Evolutionary conservation across 352 stramenopile genomes (phyloP), one percentile per base, ranked within the genome.

Genomic region (Phytophthora agathidicida): DNA sequence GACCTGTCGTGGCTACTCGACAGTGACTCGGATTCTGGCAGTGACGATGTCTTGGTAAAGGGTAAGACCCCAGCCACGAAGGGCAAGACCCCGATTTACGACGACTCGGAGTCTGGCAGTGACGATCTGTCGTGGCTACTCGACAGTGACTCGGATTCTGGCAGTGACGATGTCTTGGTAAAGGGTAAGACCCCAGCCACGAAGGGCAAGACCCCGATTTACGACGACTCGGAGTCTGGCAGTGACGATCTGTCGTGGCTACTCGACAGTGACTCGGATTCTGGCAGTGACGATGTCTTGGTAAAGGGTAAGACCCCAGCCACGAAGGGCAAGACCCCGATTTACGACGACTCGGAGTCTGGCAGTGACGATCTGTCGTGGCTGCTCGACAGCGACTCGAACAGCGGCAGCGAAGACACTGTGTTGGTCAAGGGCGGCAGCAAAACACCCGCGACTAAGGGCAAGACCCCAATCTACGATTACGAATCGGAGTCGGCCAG

Each of bases 101-200:
- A 47, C 0, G 42, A 47, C 27, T 45, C 28, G 4, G 35, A 55
- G 5, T 56, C 48, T 3, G 39, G 57, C 26, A 55, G 41, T 22
- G 58, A 61, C 13, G 58, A 67, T 28, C 39, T 65, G 24, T 65
- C 56, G 19, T 65, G 56, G 7, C 37, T 45, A 13, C 37, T 45
- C 7, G 37, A 45, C 20, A 45, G 20, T 30, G 37, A 45, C 20
- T 45, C 38, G 3, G 45, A 37, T 20, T 36, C 37, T 11, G 38
- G 13, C 23, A 46, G 38, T 30, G 38, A 33, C 22, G 32, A 7
- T 32, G 38, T 22, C 6, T 5, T n/a, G 20, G 4, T 30, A 2
- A 33, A 33, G 11, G 38, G 38, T 5, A 46, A 48, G 39, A 32
- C 27, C 13, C 42, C 28, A n/a, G n/a, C 22, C 11, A n/a, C n/a